Evolutionary conservation across 495 filamentous ascomycete genomes (phyloP).

Genomic region (Penicillium herquei): DNA sequence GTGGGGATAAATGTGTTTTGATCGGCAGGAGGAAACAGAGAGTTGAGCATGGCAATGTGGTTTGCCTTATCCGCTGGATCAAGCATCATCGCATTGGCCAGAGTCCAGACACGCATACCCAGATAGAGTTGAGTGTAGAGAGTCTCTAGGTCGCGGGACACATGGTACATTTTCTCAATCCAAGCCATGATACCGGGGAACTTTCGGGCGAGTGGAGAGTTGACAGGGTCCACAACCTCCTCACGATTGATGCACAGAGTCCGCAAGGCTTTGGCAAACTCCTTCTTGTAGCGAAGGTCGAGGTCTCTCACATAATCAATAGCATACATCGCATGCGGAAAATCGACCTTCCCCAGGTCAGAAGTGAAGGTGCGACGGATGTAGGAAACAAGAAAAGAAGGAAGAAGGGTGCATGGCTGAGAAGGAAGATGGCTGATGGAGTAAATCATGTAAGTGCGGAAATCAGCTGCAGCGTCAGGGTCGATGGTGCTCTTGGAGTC

Average conservation of each 20-base stretch:
- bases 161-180: slow-evolving; percentile 54
- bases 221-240: slow-evolving; percentile 29
- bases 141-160: slow-evolving; percentile 55
- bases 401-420: slow-evolving; percentile 65
- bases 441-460: slow-evolving; percentile 59
- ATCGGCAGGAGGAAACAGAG: slow-evolving; percentile 62
- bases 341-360: slow-evolving; percentile 61
- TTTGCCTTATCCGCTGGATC: slow-evolving; percentile 66
- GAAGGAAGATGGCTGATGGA: slow-evolving; percentile 62
- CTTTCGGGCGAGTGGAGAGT: slow-evolving; percentile 40
- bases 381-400: slow-evolving; percentile 65
- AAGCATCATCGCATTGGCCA: slow-evolving; percentile 69
- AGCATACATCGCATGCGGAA: slow-evolving; percentile 67
- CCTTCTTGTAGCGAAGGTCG: slow-evolving; percentile 62
- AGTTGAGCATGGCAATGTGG: slow-evolving; percentile 75
- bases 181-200: slow-evolving; percentile 55
- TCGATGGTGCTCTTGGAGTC: slow-evolving; percentile 32
- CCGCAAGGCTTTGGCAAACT: slow-evolving; percentile 46
- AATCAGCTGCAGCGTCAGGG: slow-evolving; percentile 56
- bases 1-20: slow-evolving; percentile 48
- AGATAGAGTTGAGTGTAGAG: slow-evolving; percentile 66
- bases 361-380: slow-evolving; percentile 60
- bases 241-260: slow-evolving; percentile 44
- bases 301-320: slow-evolving; percentile 72
- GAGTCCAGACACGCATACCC: slow-evolving; percentile 67